Evolutionary conservation across 805 yeast species (phyloP).

Genomic region (Kodamaea restingae): DNA sequence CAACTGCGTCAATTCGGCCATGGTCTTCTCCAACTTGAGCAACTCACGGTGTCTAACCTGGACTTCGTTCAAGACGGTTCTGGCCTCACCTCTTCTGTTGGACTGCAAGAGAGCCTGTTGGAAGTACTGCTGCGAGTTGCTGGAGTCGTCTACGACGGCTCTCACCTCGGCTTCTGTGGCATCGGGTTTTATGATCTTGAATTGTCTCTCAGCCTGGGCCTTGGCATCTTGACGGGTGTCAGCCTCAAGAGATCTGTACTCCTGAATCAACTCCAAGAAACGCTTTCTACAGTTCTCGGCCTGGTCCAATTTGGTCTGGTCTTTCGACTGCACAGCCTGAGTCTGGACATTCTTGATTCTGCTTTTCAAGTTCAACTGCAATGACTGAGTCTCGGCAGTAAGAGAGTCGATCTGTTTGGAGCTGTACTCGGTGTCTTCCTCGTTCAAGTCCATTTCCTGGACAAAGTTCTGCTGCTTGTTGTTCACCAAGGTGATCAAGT

Average conservation of each 20-base stretch:
- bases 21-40: constrained; percentile 88
- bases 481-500: constrained; percentile 35
- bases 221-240: constrained; percentile 79
- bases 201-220: constrained; percentile 89
- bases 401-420: constrained; percentile 75
- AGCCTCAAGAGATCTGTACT: constrained; percentile 81
- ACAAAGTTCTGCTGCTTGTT: constrained; percentile 39
- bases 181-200: constrained; percentile 80
- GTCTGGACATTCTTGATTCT: constrained; percentile 76
- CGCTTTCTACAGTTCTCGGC: constrained; percentile 83
- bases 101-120: constrained; percentile 87
- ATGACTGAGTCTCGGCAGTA: constrained; percentile 71
- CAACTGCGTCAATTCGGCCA: constrained; percentile 92
- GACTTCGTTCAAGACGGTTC: constrained; percentile 91
- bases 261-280: constrained; percentile 82
- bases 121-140: constrained; percentile 83
- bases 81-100: constrained; percentile 90
- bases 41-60: constrained; percentile 94
- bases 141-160: constrained; percentile 75
- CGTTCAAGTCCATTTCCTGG: constrained; percentile 39
- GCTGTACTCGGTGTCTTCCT: constrained; percentile 52
- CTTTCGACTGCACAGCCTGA: constrained; percentile 52
- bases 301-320: constrained; percentile 81
- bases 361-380: constrained; percentile 70
- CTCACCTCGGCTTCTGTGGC: constrained; percentile 81